phyloP scores from a whole-genome alignment of 2,329 filamentous ascomycete genomes.

The Sclerotinia spermophila region DNA sequence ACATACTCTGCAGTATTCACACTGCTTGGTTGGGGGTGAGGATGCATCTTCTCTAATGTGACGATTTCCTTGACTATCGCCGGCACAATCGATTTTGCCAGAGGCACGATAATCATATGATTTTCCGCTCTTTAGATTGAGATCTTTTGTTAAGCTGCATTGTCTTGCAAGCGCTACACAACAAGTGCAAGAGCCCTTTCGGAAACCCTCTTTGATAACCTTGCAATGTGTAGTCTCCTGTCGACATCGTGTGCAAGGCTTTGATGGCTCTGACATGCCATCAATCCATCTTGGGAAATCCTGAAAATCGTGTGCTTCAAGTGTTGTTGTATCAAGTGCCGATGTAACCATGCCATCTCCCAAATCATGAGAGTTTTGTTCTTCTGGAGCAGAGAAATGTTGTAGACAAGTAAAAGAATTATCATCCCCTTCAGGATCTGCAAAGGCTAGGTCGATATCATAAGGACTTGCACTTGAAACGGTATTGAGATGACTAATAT shows the following conservation, averaged over 20 bases:
- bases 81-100: neutral
- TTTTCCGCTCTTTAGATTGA: neutral
- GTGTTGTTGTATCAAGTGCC: constrained; percentile 36
- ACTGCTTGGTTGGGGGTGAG: constrained; percentile 17
- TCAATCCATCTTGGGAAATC: constrained; percentile 37
- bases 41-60: neutral
- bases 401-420: constrained; percentile 58
- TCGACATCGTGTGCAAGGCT: constrained; percentile 52
- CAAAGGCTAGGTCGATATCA: constrained; percentile 52
- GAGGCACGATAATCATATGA: constrained; percentile 11
- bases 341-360: constrained; percentile 25
- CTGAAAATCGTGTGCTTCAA: constrained; percentile 45
- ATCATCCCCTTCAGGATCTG: constrained; percentile 55
- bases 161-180: constrained; percentile 57
- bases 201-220: constrained; percentile 55
- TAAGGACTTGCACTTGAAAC: constrained; percentile 33
- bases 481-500: constrained; percentile 8
- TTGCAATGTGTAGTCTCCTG: constrained; percentile 57
- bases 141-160: constrained; percentile 51
- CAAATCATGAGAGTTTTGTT: constrained; percentile 33
- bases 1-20: constrained; percentile 27
- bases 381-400: constrained; percentile 48
- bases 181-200: constrained; percentile 58
- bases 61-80: neutral
- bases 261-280: constrained; percentile 30